Evolutionary conservation across 768 basidiomycete species (phyloP).

Genomic region (Panaeolus papilionaceus): DNA sequence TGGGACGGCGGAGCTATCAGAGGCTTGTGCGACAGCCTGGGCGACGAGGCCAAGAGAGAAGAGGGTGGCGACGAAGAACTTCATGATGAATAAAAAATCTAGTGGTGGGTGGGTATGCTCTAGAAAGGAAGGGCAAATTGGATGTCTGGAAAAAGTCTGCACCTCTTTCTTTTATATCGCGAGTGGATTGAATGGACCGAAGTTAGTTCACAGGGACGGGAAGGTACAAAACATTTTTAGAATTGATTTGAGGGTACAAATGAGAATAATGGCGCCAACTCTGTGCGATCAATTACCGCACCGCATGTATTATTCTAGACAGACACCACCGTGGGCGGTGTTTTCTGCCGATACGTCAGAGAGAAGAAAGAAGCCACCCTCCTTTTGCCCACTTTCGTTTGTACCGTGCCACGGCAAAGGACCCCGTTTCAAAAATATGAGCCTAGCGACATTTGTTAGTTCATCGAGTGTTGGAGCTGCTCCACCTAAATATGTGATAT

Average conservation of each 20-base stretch:
- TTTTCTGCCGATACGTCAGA: neutral
- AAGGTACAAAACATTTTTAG: neutral
- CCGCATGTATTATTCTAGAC: neutral
- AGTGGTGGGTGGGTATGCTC: neutral
- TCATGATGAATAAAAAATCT: neutral
- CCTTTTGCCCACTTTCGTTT: neutral
- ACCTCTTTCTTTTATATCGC: neutral
- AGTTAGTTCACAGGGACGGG: conserved; percentile 2
- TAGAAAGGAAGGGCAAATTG: neutral
- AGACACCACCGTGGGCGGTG: conserved; percentile 3
- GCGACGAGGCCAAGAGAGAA: neutral
- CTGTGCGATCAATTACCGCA: conserved; percentile 3
- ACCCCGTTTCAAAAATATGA: conserved; percentile 2
- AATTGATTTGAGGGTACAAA: conserved; percentile 3
- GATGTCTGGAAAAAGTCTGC: neutral
- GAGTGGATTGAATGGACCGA: neutral
- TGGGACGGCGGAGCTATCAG: neutral
- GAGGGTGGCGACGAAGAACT: conserved; percentile 8
- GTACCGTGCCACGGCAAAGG: neutral
- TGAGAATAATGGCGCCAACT: conserved; percentile 2
- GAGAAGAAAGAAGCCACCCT: neutral
- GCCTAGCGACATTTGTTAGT: neutral
- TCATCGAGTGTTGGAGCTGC: neutral
- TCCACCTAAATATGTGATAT: neutral
- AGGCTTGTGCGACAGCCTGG: neutral